phyloP scores from a whole-genome alignment of 2,329 filamentous ascomycete genomes.

The Penicillium freii region DNA sequence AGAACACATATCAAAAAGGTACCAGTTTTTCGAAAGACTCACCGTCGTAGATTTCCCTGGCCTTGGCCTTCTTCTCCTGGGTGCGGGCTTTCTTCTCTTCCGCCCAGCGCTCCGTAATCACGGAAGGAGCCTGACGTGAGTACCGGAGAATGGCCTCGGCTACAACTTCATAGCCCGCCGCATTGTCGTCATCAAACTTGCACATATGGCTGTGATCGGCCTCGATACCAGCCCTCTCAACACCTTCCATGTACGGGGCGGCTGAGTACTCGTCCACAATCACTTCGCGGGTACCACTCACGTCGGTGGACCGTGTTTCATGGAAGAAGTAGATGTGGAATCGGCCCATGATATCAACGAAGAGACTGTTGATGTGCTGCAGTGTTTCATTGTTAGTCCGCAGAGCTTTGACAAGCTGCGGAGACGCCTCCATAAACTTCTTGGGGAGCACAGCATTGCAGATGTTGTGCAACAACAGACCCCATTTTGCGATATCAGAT shows the following conservation, averaged over 20 bases:
- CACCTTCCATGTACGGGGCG: constrained; percentile 65
- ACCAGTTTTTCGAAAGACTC: constrained; percentile 6
- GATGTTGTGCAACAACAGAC: constrained; percentile 65
- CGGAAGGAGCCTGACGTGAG: constrained; percentile 52
- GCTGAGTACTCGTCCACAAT: constrained; percentile 71
- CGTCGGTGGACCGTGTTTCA: constrained; percentile 68
- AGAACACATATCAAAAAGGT: background rate
- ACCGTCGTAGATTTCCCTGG: constrained; percentile 40
- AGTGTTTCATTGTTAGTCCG: constrained; percentile 71
- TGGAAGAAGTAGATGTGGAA: constrained; percentile 76
- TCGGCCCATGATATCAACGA: constrained; percentile 67
- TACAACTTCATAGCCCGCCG: constrained; percentile 63
- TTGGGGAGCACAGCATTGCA: constrained; percentile 63
- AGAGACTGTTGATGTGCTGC: constrained; percentile 70
- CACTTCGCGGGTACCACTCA: constrained; percentile 61
- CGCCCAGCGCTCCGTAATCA: constrained; percentile 59
- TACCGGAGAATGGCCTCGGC: constrained; percentile 50
- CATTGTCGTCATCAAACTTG: constrained; percentile 63
- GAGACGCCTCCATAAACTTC: constrained; percentile 65
- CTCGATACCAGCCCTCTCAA: constrained; percentile 72
- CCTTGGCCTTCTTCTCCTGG: constrained; percentile 38
- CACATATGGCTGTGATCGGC: constrained; percentile 70
- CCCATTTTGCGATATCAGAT: constrained; percentile 67
- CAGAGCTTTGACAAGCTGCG: constrained; percentile 67
- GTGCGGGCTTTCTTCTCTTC: constrained; percentile 51